Conservation (phyloP, 2,329 filamentous ascomycete species). For the Cladophialophora psammophila region DNA sequence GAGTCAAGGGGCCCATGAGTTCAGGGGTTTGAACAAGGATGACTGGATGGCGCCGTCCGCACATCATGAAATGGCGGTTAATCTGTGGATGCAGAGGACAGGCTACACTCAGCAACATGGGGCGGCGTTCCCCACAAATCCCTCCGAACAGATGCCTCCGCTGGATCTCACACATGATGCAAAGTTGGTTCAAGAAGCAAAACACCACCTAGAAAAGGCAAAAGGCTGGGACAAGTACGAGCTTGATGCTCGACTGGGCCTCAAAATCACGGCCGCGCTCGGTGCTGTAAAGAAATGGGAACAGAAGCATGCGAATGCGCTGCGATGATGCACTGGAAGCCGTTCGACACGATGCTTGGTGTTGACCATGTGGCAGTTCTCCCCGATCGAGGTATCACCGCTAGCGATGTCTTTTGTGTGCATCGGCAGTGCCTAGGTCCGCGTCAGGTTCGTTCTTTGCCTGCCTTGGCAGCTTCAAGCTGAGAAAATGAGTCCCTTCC, state of each 20-base stretch:
- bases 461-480: conserved; percentile 39
- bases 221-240: conserved; percentile 68
- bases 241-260: conserved; percentile 64
- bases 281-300: conserved; percentile 56
- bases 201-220: conserved; percentile 63
- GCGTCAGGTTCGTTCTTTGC: conserved; percentile 1
- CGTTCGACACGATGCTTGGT: not conserved
- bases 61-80: conserved; percentile 85
- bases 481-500: conserved; percentile 62
- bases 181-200: conserved; percentile 59
- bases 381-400: not conserved
- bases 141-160: conserved; percentile 31
- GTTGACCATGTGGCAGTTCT: not conserved
- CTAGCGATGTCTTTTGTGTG: not conserved
- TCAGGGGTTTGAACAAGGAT: conserved; percentile 60
- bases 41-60: conserved; percentile 75
- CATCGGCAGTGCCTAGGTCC: not conserved
- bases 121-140: conserved; percentile 33
- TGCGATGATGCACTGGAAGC: conserved; percentile 10
- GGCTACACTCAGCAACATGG: conserved; percentile 46
- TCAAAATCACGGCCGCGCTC: conserved; percentile 57
- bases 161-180: conserved; percentile 43
- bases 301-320: conserved; percentile 30
- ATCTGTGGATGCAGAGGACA: conserved; percentile 74
- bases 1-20: conserved; percentile 52